Evolutionary conservation across 106 monocot species (phyloP), one percentile per base, ranked within the genome.

Genomic region (Ottelia alismoides): DNA sequence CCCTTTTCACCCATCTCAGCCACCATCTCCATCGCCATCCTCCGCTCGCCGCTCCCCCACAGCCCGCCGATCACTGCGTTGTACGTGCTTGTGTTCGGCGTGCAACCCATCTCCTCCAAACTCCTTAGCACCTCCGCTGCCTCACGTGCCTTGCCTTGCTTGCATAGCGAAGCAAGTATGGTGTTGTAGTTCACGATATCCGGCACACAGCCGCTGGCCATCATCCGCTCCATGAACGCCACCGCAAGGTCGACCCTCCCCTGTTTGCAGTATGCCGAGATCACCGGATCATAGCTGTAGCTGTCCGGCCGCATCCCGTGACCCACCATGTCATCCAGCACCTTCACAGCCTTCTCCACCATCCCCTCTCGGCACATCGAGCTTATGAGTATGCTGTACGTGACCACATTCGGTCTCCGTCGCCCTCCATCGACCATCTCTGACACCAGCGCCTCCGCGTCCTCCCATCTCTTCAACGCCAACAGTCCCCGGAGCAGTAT

Each of bases 121-220:
- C 64, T 64, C 3, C 25, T 58, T 19, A 86, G 7, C 17, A 86
- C 40, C 61, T 66, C 67, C 49, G 77, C 1, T 1, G 85, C 85
- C 1, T 80, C 60, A 1, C 59, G 47, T 1, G 74, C 30, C 10
- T 61, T 72, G 19, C 85, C 85, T 18, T 43, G 68, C 85, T 68
- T 86, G 65, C 85, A 86, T 9, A 86, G 71, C 1, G 74, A 74
- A 0, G 78, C 52, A 0, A 86, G 52, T 24, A 86, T 66, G 0
- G 85, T 77, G 68, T 80, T 86, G 62, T 74, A 86, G 65, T 77
- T 86, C 46, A 81, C 70, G 16, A 86, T 74, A 20, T 86, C 85
- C 0, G 80, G 85, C 2, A 62, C 21, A 26, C 76, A 85, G n/a
- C 85, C 80, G 2, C 66, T 72, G 14, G 68, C 58, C 11, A 80